A percentile compares a stretch with the other conserved stretches of the same genome.
Conservation (phyloP, 2,329 filamentous ascomycete species). For the Diaporthe sp. region DNA sequence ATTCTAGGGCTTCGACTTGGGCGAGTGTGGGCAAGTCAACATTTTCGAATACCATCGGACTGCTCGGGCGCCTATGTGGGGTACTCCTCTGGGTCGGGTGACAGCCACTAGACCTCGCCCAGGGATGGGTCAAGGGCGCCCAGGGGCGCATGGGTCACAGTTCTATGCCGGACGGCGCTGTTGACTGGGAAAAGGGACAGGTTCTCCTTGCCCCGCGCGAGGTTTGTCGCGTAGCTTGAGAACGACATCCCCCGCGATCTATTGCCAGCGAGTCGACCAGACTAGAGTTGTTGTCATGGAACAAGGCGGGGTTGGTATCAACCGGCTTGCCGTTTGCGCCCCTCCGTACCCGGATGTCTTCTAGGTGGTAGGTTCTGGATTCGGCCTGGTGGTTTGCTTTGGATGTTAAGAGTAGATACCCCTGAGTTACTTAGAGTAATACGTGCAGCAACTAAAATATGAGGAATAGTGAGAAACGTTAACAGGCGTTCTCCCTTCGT, state of each 20-base stretch:
- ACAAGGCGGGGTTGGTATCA: not conserved
- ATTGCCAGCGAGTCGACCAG: not conserved
- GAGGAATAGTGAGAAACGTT: not conserved
- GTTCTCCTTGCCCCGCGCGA: not conserved
- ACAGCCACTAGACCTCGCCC: not conserved
- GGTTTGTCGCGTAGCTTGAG: not conserved
- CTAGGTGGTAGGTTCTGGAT: not conserved
- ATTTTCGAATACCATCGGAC: not conserved
- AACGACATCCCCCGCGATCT: not conserved
- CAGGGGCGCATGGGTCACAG: not conserved
- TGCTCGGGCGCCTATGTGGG: not conserved
- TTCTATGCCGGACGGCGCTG: not conserved
- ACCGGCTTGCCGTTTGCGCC: not conserved
- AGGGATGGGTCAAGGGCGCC: not conserved
- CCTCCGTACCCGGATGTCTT: not conserved
- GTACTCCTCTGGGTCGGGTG: not conserved
- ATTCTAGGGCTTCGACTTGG: not conserved
- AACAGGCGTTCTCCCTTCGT: not conserved
- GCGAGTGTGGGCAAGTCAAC: not conserved
- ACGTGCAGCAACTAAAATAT: not conserved
- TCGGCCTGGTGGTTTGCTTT: not conserved
- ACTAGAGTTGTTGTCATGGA: not conserved
- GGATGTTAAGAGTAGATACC: constrained; percentile 27
- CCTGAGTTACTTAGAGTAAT: not conserved
- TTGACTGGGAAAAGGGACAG: not conserved